Base-by-base conservation (phyloP, 805 yeast genomes). In the Candida xyloterini region DNA sequence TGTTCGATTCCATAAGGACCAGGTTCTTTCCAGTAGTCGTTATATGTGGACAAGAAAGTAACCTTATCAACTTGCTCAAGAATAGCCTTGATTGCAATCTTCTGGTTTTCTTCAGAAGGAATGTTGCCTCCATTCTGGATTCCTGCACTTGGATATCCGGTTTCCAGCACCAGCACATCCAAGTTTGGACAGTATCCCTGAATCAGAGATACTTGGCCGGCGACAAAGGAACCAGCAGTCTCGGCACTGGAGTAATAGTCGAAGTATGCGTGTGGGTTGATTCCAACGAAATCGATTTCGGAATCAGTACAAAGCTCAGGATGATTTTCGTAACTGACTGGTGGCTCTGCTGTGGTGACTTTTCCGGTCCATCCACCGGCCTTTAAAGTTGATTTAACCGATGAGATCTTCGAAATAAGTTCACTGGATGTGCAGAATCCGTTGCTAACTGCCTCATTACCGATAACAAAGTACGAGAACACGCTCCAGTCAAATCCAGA, bases 271-370 rank as follows among this genome's bases (percentile, higher is more conserved):
- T 90, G 91, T 18, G 95, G 78, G 62, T 90, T 89, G 52, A 88
- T 75, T 46, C 95, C 95, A 48, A 87, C 88, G 52, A 84, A 74
- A 63, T 88, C 96, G 51, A 89, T 76, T 10, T 66, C 85, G 5
- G 87, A 76, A 23, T 62, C 62, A 1, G 79, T 71, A 67, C 97
- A 90, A 53, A 90, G 71, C 8, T 61, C 63, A 3, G 95, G 86
- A 58, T 84, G 47, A 35, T 67, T 58, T 56, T 74, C 74, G 62
- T 73, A 89, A 14, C 79, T 64, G 10, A 75, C 83, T n/a, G 96
- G 93, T 39, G 96, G 95, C 62, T 90, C 97, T 41, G 95, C 78
- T 14, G 95, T 89, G 15, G 95, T 81, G 32, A 89, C 71, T 39
- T 65, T 56, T 37, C 96, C 96, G 8, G 68, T 63, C 66, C 79